phyloP scores from a whole-genome alignment of 202 grass and related monocot genomes.

The Setaria italica region DNA sequence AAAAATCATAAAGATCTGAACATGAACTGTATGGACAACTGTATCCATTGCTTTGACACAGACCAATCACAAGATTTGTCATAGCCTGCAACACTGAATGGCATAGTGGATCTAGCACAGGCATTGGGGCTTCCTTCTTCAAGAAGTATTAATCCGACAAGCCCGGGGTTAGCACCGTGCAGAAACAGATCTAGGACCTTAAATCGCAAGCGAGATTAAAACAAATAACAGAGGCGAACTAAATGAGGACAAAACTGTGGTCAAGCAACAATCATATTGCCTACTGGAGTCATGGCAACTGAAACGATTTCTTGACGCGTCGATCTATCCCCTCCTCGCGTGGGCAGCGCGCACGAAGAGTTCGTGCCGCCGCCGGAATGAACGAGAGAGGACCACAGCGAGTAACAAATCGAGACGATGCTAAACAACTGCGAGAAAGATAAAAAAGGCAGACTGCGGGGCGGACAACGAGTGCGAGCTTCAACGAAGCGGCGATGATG shows the following conservation, averaged over 20 bases:
- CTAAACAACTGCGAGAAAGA: neutral
- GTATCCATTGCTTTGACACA: slow-evolving; percentile 80
- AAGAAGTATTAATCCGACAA: slow-evolving; percentile 49
- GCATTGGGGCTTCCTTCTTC: slow-evolving; percentile 85
- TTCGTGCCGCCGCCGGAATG: neutral
- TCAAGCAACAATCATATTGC: slow-evolving; percentile 80
- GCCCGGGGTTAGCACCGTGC: slow-evolving; percentile 78
- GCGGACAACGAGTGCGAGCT: neutral
- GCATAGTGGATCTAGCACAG: slow-evolving; percentile 65
- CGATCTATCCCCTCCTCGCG: slow-evolving; percentile 43
- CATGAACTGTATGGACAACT: neutral
- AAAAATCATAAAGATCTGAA: neutral
- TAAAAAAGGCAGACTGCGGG: neutral
- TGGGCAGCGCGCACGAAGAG: neutral
- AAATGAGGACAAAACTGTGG: slow-evolving; percentile 14
- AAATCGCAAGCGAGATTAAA: neutral
- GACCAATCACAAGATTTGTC: slow-evolving; percentile 57
- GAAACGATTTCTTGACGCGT: slow-evolving; percentile 80
- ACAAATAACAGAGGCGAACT: neutral
- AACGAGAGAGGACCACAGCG: slow-evolving; percentile 10
- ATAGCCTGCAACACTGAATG: slow-evolving; percentile 89
- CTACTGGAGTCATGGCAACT: slow-evolving; percentile 61
- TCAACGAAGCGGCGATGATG: no score
- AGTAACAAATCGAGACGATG: no score
- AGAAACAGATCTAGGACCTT: neutral